Evolutionary conservation across 2,329 filamentous ascomycete species (phyloP).

Genomic region (Cercospora citrullina): DNA sequence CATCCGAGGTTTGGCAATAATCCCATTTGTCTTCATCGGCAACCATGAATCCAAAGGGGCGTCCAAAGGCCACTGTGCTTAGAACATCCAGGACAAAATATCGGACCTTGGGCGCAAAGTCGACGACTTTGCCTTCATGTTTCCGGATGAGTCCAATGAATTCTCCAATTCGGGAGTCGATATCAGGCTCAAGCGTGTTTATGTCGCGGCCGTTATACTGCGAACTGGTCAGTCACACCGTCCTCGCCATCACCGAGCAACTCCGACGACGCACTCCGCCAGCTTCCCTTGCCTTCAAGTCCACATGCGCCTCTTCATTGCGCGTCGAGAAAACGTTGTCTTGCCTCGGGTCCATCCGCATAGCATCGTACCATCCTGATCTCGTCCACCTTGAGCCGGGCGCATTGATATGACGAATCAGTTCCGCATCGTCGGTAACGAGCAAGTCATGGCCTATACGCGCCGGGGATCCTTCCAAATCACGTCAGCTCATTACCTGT

Average conservation of each 20-base stretch:
- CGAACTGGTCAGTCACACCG: conserved; percentile 15
- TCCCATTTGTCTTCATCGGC: conserved; percentile 49
- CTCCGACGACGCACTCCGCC: conserved; percentile 47
- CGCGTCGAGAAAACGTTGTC: conserved; percentile 57
- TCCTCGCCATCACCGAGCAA: conserved; percentile 3
- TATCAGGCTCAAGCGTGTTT: conserved; percentile 49
- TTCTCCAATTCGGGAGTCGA: conserved; percentile 52
- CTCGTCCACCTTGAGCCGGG: conserved; percentile 36
- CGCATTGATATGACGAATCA: conserved; percentile 49
- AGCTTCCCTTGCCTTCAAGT: conserved; percentile 52
- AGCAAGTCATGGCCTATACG: conserved; percentile 53
- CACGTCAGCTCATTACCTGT: conserved; percentile 10
- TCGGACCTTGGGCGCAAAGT: conserved; percentile 52
- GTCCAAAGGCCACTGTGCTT: conserved; percentile 54
- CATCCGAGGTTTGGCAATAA: conserved; percentile 28
- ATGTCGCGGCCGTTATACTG: conserved; percentile 61
- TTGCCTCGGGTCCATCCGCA: conserved; percentile 55
- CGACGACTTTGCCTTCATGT: conserved; percentile 42
- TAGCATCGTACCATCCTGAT: conserved; percentile 50
- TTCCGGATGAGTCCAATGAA: conserved; percentile 51
- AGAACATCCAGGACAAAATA: conserved; percentile 61
- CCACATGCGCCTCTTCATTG: conserved; percentile 51
- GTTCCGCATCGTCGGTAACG: conserved; percentile 52
- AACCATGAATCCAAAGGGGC: conserved; percentile 54
- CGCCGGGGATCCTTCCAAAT: conserved; percentile 43